A percentile compares a stretch with the other conserved stretches of the same genome.
phyloP scores from a whole-genome alignment of 2,329 filamentous ascomycete species.

The Claviceps citrina region DNA sequence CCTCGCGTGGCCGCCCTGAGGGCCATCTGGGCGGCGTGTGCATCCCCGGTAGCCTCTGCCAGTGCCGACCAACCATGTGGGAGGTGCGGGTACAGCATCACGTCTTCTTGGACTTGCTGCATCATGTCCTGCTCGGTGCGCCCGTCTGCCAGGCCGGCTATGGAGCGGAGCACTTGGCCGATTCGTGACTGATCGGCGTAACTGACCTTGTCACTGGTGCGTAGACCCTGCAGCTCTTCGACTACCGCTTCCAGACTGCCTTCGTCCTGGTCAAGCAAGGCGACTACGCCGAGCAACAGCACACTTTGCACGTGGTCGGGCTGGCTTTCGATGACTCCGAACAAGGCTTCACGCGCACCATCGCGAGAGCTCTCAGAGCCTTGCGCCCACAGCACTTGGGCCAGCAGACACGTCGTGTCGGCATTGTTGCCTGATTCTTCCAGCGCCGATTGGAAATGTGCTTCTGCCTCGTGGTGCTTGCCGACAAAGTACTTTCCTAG shows the following conservation, averaged over 20 bases:
- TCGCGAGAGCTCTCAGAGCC: conserved; percentile 59
- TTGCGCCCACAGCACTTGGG: conserved; percentile 87
- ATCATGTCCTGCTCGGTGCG: conserved; percentile 35
- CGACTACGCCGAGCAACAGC: conserved; percentile 69
- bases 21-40: conserved; percentile 58
- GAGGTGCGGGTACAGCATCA: conserved; percentile 68
- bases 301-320: conserved; percentile 67
- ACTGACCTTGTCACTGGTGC: conserved; percentile 49
- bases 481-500: conserved; percentile 62
- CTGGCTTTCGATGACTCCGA: conserved; percentile 59
- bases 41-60: conserved; percentile 39
- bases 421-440: conserved; percentile 61
- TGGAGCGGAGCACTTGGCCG: conserved; percentile 58
- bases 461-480: conserved; percentile 52
- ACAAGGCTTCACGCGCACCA: conserved; percentile 64
- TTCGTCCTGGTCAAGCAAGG: conserved; percentile 61
- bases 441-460: conserved; percentile 66
- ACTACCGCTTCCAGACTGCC: conserved; percentile 69
- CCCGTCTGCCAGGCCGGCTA: conserved; percentile 43
- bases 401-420: conserved; percentile 73
- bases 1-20: conserved; percentile 60
- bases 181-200: conserved; percentile 52
- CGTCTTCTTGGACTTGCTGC: conserved; percentile 54
- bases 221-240: conserved; percentile 58
- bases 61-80: conserved; percentile 71